phyloP scores from a whole-genome alignment of 257 asterid genomes.

The Solanum okadae region DNA sequence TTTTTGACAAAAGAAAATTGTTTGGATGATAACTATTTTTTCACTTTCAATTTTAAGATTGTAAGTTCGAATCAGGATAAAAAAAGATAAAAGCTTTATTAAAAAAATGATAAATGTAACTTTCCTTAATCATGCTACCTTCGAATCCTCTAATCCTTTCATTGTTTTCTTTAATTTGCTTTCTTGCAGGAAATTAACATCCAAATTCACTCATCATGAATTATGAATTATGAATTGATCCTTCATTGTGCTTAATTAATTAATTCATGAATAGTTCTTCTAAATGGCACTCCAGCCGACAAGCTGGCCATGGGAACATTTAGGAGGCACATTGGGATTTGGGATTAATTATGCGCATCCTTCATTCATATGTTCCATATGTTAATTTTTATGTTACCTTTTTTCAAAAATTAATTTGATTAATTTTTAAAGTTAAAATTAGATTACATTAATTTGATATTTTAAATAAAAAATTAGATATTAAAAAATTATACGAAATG shows the following conservation, averaged over 20 bases:
- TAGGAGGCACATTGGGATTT: not conserved
- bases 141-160: not conserved
- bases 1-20: no score
- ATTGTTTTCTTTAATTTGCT: not conserved
- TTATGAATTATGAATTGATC: not conserved
- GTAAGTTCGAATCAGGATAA: fast-evolving
- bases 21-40: no score
- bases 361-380: not conserved
- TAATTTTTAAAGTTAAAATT: no score
- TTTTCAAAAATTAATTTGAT: no score
- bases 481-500: no score
- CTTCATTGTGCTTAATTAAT: not conserved
- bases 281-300: not conserved
- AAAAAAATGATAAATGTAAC: not conserved
- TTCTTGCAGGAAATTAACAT: not conserved
- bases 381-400: no score
- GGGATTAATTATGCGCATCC: not conserved
- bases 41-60: no score
- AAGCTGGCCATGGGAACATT: not conserved
- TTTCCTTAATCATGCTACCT: not conserved
- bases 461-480: no score
- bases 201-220: not conserved
- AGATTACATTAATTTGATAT: no score
- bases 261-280: not conserved
- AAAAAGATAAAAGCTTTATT: no score